Evolutionary conservation across 441 rosid genomes (phyloP).

Genomic region (Euphorbia schlechtendalii): DNA sequence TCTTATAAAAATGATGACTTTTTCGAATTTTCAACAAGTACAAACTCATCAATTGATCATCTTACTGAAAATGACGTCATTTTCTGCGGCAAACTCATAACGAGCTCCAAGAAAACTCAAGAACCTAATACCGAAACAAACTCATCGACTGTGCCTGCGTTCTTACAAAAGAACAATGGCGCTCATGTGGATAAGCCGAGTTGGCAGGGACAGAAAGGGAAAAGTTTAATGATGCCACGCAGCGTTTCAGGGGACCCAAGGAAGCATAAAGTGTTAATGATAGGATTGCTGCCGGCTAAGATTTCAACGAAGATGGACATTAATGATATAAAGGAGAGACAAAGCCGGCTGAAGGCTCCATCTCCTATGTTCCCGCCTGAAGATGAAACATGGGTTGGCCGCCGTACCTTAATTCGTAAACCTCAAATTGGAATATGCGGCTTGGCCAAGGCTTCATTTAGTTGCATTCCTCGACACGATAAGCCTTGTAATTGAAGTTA

Average conservation of each 20-base stretch:
- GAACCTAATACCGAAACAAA: neutral
- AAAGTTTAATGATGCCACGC: neutral
- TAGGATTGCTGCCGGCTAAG: neutral
- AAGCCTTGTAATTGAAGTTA: neutral
- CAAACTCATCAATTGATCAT: neutral
- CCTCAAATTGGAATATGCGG: neutral
- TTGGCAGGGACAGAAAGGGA: neutral
- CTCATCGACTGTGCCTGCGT: neutral
- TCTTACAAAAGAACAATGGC: neutral
- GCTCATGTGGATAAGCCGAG: neutral
- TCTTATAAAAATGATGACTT: neutral
- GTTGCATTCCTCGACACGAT: neutral
- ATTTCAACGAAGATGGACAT: neutral
- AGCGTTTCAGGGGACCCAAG: neutral
- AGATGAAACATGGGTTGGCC: neutral
- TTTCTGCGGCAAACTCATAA: slow-evolving; percentile 6
- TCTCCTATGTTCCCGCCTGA: neutral
- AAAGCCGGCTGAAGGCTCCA: neutral
- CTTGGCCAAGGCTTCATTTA: neutral
- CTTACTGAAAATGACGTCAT: neutral
- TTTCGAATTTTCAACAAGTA: neutral
- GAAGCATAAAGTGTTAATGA: neutral
- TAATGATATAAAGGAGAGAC: neutral
- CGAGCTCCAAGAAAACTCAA: no score
- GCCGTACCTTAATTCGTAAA: neutral